Percentiles rank a stretch among this genome's conserved stretches.
phyloP scores from a whole-genome alignment of 352 stramenopile genomes.

The Sclerospora graminicola region DNA sequence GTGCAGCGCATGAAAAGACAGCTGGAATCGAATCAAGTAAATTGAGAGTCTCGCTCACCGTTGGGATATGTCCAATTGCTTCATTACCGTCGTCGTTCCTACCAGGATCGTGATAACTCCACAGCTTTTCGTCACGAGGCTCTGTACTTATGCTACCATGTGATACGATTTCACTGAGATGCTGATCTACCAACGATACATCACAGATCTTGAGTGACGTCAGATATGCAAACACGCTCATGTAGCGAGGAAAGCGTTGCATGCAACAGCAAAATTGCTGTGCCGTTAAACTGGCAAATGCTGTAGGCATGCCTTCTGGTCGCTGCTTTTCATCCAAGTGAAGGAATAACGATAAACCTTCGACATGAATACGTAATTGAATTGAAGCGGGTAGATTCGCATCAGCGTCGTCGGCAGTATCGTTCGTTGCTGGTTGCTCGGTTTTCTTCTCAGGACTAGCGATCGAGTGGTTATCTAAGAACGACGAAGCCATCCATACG shows the following conservation, averaged over 20 bases:
- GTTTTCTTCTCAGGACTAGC: conserved; percentile 17
- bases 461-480: conserved; percentile 32
- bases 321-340: conserved; percentile 37
- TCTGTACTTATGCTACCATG: conserved; percentile 23
- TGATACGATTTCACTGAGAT: conserved; percentile 58
- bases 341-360: conserved; percentile 55
- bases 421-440: conserved; percentile 10
- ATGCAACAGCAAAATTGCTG: conserved; percentile 64
- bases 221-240: conserved; percentile 65
- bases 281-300: conserved; percentile 51
- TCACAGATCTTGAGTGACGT: conserved; percentile 67
- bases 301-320: conserved; percentile 22
- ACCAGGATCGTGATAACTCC: conserved; percentile 6
- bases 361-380: conserved; percentile 66
- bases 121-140: conserved; percentile 10
- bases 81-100: conserved; percentile 9
- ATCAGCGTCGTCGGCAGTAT: conserved; percentile 17
- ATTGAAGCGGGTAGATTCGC: conserved; percentile 34
- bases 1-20: conserved; percentile 65
- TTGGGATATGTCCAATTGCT: conserved; percentile 40
- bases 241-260: conserved; percentile 56
- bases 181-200: conserved; percentile 42
- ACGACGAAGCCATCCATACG: conserved; percentile 45
- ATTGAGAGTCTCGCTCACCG: conserved; percentile 43
- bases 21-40: conserved; percentile 44